Base-by-base conservation (phyloP, 2,329 filamentous ascomycete genomes). In the Dothiorella sarmentorum region DNA sequence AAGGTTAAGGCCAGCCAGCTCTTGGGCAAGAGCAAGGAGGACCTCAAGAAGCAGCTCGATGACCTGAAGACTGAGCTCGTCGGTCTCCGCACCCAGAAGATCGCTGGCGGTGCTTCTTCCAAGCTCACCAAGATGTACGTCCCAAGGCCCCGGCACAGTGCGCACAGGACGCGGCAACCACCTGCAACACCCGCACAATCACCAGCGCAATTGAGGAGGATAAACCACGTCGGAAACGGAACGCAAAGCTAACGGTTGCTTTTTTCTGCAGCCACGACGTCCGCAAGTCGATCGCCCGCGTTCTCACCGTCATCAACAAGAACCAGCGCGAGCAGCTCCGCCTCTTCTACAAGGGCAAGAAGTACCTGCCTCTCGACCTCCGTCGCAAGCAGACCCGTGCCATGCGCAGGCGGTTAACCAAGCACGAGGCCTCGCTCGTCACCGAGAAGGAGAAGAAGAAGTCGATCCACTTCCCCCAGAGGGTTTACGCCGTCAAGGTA, bases 341-440 rank as follows among this genome's bases (percentile, higher is more conserved):
- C 73, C 85, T 97, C 69, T 97, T 97, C 89, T 99, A 99, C 88
- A 95, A 96, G 86, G 89, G 89, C 88, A 97, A 97, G 90, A 97
- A 97, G 86, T 97, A 97, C 86, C 82, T 91, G 66, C 94, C 94
- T 67, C 91, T 99, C 78, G 95, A 99, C 80, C 92, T 99, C 83
- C 90, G 94, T 80, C 81, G 91, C 77, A 97, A 97, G 90, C 87
- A 94, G 84, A 99, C 94, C 76, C 92, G 94, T 74, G 94, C 92
- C 76, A 95, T 97, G 82, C 91, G 94, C 76, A 90, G 95, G 84
- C 86, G 90, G 76, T 85, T 99, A 81, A 93, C 89, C 75, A 88
- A 90, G 79, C 85, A 95, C 85, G 93, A 99, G 82, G 87, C 89
- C 72, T 84, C 85, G 71, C 84, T 87, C 77, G 82, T 86, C 73